Evolutionary conservation across 805 yeast genomes (phyloP), one percentile per base, ranked within the genome.

Genomic region (Maudiozyma turicensis): DNA sequence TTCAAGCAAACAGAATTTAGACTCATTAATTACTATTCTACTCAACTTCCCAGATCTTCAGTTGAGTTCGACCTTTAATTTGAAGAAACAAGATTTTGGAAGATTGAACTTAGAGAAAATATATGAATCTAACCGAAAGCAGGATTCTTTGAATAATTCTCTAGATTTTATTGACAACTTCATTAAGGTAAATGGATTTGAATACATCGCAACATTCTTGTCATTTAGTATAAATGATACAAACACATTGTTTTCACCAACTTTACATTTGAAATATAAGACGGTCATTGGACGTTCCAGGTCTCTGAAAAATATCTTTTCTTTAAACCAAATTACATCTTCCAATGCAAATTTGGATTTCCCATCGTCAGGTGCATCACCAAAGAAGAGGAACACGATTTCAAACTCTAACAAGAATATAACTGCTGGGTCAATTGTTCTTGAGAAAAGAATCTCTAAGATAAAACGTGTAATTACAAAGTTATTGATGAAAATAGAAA

Each of bases 11-110:
- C 52, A 46, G 8, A 56, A 54, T 33, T 31, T 58, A 20, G 61
- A 54, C 10, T 46, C 44, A 8, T 60, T 64, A 40, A 40, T 64
- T 26, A 50, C 52, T 40, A 45, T 57, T 15, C 53, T 59, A 11
- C 34, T 57, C 29, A 53, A 56, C 45, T 62, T 54, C 37, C 65
- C 67, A 2, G 49, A 50, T n/a, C 46, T 53, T 8, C 42, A 45
- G 14, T 29, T 47, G 13, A 34, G 45, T 31, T 46, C 48, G 5
- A 33, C 39, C n/a, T 46, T 37, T 40, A 55, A 56, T 57, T 26
- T 64, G 54, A 26, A 55, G 56, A 32, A 57, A 52, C 46, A 55
- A 52, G 66, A 63, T 57, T 56, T 57, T 34, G 39, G 42, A 5
- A 45, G 45, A 30, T 34, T 51, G 6, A 54, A 57, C 46, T 35